Percentiles rank a stretch among this genome's conserved stretches.
Evolutionary conservation across 2,329 filamentous ascomycete genomes (phyloP).

Genomic region (Pseudopyrenochaeta lycopersici): DNA sequence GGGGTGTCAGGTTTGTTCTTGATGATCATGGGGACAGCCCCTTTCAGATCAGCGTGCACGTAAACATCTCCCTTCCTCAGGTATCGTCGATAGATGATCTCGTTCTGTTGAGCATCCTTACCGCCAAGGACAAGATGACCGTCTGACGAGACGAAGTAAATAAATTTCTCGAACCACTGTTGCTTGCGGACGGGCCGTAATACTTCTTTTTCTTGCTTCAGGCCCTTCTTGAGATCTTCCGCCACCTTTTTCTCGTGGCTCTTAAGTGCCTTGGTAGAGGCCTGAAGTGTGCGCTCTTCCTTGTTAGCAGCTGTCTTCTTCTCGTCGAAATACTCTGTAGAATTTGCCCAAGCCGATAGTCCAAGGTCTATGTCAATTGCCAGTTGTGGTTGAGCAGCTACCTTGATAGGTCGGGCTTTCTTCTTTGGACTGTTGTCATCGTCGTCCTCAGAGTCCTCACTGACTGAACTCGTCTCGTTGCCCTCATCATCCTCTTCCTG

Average conservation of each 20-base stretch:
- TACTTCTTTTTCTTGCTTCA: constrained; percentile 92
- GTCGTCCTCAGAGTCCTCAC: constrained; percentile 68
- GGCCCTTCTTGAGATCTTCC: constrained; percentile 82
- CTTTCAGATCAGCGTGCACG: constrained; percentile 87
- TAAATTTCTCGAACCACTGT: constrained; percentile 97
- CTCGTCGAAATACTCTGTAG: constrained; percentile 90
- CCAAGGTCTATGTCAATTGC: constrained; percentile 85
- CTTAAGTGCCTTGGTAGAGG: constrained; percentile 83
- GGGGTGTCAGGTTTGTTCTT: constrained; percentile 83
- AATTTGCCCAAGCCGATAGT: constrained; percentile 87
- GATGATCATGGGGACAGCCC: constrained; percentile 84
- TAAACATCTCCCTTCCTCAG: constrained; percentile 90
- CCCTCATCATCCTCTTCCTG: constrained; percentile 66
- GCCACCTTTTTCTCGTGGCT: constrained; percentile 89
- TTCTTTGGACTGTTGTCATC: constrained; percentile 57
- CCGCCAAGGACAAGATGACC: constrained; percentile 92
- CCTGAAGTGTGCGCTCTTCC: constrained; percentile 83
- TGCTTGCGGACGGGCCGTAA: constrained; percentile 82
- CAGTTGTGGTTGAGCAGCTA: constrained; percentile 59
- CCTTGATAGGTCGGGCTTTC: constrained; percentile 53
- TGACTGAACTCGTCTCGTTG: constrained; percentile 72
- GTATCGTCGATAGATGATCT: constrained; percentile 88
- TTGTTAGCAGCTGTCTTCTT: constrained; percentile 85
- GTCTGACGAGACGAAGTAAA: constrained; percentile 94
- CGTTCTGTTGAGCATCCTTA: constrained; percentile 87